Base-by-base conservation (phyloP, 176 grass and related monocot species). In the Chloris gayana region DNA sequence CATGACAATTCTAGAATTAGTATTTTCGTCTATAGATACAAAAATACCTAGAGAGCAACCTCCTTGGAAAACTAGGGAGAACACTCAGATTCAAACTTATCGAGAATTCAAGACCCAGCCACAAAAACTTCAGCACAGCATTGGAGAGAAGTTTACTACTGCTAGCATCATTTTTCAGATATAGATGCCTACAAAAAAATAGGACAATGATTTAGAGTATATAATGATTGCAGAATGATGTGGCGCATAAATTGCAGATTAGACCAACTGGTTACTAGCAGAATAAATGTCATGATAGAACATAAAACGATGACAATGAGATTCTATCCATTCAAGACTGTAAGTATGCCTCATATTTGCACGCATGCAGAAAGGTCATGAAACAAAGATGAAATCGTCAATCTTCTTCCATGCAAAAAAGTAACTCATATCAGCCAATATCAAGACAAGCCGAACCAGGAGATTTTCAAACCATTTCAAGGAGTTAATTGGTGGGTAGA, bases 111-210 rank as follows among this genome's bases (percentile, higher is more conserved):
- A 12, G 44, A 33, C 29, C 65, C 24, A 32, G 26, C 42, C 15
- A 18, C 53, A 45, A 62, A 62, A 7, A 45, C 18, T 71, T 34
- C 53, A 27, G 26, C 14, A 73, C 2, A 85, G 30, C 75, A 57
- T 41, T 37, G 33, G 54, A 67, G 25, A 58, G 34, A 61, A 57
- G 32, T 2, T 70, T 61, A 44, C 41, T 44, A 64, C 19, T 82
- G 51, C 71, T 50, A 73, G 39, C 33, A 39, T 41, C 19, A 53
- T 65, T 61, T 19, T 9, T 65, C 47, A 22, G 30, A 71, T 50
- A 66, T 37, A 57, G 60, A 44, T 76, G 26, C 85, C 85, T 87
- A 51, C 78, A 87, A 70, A 70, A 24, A 50, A 86, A 51, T 19
- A 38, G 27, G 74, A 74, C 51, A 27, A 26, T 0, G 65, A 32